Base-by-base conservation (phyloP, 495 filamentous ascomycete species). In the Pyronema omphalodes region DNA sequence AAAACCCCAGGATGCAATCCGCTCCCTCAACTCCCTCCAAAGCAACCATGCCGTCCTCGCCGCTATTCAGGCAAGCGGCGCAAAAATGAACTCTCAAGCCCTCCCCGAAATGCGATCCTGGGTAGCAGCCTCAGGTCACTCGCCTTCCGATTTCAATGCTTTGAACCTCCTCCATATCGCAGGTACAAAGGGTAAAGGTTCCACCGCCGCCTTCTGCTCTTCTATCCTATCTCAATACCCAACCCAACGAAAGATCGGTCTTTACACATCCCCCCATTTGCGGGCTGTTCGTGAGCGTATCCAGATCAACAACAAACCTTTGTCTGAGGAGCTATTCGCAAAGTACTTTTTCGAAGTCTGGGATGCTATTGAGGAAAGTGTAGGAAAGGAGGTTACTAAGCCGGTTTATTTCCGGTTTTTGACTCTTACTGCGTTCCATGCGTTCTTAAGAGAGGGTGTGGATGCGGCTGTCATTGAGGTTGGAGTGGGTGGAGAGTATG, bases 391-490 rank as follows among this genome's bases (percentile, higher is more conserved):
- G 18, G 73, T 76, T 12, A 61, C 67, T 19, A 89, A 88, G 60
- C 91, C 91, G 0, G 79, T 81, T 50, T 98, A 98, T 61, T 88
- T 94, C 59, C 80, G 88, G 40, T 96, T 83, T 62, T 70, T 98
- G 44, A 94, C 88, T 0, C 69, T 98, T 5, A 82, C 95, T 77
- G 86, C 84, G 37, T 86, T 88, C 65, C 86, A 95, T 60, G 76
- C 84, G 6, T 98, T 88, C 61, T 57, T 96, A 36, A 71, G 74
- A 40, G 86, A 93, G 67, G 78, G 77, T 6, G 81, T 95, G 6
- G 78, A 93, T 55, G 77, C 77, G 0, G 86, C 88, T 1, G 74
- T 96, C 3, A 88, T 94, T 47, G 91, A 96, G 65, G 89, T 86
- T 44, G 93, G 93, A 3, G 83, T 96, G 51, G 91, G 91, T 3